Percentiles rank a stretch among this genome's conserved stretches.
phyloP scores from a whole-genome alignment of 495 filamentous ascomycete species.

The Chaetomidium leptoderma region DNA sequence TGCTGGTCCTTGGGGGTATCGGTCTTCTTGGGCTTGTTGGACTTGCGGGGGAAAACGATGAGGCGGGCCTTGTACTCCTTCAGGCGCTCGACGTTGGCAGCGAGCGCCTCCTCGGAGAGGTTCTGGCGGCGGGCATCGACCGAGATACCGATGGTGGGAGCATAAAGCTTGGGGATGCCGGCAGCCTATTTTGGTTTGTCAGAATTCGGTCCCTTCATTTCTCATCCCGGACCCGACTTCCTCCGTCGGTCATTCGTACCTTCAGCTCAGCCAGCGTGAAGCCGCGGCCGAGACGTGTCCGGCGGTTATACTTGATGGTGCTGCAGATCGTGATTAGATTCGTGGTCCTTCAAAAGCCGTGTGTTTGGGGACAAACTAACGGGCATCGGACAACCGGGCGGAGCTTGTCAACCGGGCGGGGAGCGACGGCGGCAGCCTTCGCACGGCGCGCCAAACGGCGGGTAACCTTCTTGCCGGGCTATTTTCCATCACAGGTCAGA shows the following conservation, averaged over 20 bases:
- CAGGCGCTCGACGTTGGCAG: constrained; percentile 90
- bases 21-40: constrained; percentile 82
- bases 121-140: constrained; percentile 96
- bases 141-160: constrained; percentile 90
- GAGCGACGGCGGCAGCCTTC: constrained; percentile 91
- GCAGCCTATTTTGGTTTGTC: constrained; percentile 64
- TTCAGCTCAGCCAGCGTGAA: constrained; percentile 97
- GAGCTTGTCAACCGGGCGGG: constrained; percentile 94
- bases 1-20: constrained; percentile 87
- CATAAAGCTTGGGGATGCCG: constrained; percentile 89
- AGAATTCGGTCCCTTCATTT: constrained; percentile 5
- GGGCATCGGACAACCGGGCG: constrained; percentile 94
- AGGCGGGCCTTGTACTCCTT: constrained; percentile 91
- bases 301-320: constrained; percentile 93
- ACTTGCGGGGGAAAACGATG: constrained; percentile 96
- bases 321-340: constrained; percentile 32
- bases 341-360: neutral
- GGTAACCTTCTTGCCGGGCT: constrained; percentile 92
- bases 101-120: constrained; percentile 88
- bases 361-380: constrained; percentile 24
- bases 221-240: neutral
- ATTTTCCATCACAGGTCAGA: constrained; percentile 42
- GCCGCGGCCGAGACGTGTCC: constrained; percentile 90
- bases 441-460: constrained; percentile 82
- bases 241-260: constrained; percentile 51